These are phyloP conservation scores for Sungouiozyma ichnusensis DNA, from an alignment of 805 yeast species.

Conservation along the genomic window DNA sequence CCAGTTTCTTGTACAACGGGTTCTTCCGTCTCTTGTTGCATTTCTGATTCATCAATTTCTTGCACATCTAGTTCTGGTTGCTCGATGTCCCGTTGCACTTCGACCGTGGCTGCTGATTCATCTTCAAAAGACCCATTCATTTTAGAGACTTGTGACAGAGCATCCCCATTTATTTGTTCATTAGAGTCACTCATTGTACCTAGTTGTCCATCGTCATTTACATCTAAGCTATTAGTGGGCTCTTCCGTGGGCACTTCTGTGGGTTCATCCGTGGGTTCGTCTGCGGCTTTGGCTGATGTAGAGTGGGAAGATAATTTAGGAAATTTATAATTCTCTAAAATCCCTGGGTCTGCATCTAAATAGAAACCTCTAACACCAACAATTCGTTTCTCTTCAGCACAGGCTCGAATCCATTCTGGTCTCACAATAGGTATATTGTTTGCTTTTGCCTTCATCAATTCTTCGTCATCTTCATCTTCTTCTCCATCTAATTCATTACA, in stretches of 20 bases:
- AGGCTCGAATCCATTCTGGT: slow-evolving; percentile 95
- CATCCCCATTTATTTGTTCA: too few species aligned
- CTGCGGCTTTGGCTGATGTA: too few species aligned
- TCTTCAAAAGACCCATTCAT: too few species aligned
- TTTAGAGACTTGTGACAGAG: too few species aligned
- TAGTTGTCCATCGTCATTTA: too few species aligned
- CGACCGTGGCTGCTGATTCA: too few species aligned
- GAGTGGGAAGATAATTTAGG: slow-evolving; percentile 10
- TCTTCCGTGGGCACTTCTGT: slow-evolving; percentile 2
- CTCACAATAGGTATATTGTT: slow-evolving; percentile 86
- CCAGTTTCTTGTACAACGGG: slow-evolving; percentile 4
- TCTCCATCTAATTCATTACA: slow-evolving; percentile 29
- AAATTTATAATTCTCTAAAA: slow-evolving; percentile 38
- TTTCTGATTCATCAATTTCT: slow-evolving; percentile 5
- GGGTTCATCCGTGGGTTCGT: slow-evolving; percentile 4
- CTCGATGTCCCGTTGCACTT: slow-evolving; percentile 5
- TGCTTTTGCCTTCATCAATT: slow-evolving; percentile 68
- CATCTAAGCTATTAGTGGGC: slow-evolving; percentile 7
- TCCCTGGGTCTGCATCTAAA: slow-evolving; percentile 41
- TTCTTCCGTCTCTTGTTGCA: slow-evolving; percentile 16
- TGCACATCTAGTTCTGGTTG: slow-evolving; percentile 5
- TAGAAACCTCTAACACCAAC: slow-evolving; percentile 89
- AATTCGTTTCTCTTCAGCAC: slow-evolving; percentile 77
- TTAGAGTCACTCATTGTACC: too few species aligned
- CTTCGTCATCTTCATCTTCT: slow-evolving; percentile 37